These are phyloP conservation scores for Aspergillus nanangensis DNA, from an alignment of 495 filamentous ascomycete species.

Conservation along the genomic window DNA sequence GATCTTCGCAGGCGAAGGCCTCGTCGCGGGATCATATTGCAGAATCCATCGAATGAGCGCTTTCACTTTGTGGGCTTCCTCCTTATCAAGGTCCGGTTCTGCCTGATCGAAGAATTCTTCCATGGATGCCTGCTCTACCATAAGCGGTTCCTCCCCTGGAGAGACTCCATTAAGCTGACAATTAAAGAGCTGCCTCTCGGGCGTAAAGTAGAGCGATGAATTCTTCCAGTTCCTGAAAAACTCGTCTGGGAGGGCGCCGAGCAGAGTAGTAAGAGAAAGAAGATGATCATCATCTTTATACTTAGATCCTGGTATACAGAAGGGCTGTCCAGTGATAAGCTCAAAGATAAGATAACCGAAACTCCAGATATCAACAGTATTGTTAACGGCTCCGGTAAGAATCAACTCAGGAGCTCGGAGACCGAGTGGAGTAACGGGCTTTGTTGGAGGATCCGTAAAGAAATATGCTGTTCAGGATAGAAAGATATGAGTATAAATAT, in stretches of 20 bases:
- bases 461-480: slow-evolving; percentile 25
- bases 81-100: slow-evolving; percentile 19
- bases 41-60: slow-evolving; percentile 27
- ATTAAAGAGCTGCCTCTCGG: slow-evolving; percentile 24
- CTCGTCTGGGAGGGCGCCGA: slow-evolving; percentile 22
- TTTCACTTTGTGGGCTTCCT: slow-evolving; percentile 23
- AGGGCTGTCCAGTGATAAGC: slow-evolving; percentile 28
- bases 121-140: slow-evolving; percentile 8
- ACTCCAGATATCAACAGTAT: slow-evolving; percentile 35
- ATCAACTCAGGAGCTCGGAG: slow-evolving; percentile 33
- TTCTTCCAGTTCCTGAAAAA: slow-evolving; percentile 23
- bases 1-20: slow-evolving; percentile 23
- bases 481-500: slow-evolving; percentile 7
- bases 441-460: slow-evolving; percentile 20
- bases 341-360: slow-evolving; percentile 37
- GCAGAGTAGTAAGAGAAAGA: slow-evolving; percentile 14
- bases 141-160: not conserved
- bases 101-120: slow-evolving; percentile 25
- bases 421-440: slow-evolving; percentile 25
- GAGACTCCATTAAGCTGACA: slow-evolving; percentile 11
- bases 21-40: slow-evolving; percentile 27
- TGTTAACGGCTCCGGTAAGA: slow-evolving; percentile 18
- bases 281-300: slow-evolving; percentile 20
- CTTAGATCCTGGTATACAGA: slow-evolving; percentile 20
- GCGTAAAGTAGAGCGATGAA: slow-evolving; percentile 26